Percentiles rank a stretch among this genome's conserved stretches.
Conservation (phyloP, 2,329 filamentous ascomycete genomes). For the Alternaria brassicae region DNA sequence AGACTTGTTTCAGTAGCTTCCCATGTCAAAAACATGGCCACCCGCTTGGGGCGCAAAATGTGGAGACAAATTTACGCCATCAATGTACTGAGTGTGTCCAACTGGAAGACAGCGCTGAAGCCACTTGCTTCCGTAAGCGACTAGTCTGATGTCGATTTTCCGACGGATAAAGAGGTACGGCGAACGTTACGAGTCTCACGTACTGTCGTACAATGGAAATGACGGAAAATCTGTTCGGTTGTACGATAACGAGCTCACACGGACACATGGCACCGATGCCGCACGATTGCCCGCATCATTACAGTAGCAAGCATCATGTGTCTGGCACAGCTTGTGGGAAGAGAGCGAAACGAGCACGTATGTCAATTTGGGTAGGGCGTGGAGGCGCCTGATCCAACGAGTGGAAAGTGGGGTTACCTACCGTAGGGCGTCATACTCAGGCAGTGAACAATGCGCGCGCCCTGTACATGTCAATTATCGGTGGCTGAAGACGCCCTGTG, state of each 20-base stretch:
- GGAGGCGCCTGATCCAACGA: background rate
- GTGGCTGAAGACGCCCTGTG: background rate
- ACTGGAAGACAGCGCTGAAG: background rate
- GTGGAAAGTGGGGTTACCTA: conserved; percentile 3
- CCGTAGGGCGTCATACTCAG: too few species aligned
- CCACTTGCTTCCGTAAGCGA: background rate
- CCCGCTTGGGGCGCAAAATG: background rate
- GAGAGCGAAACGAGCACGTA: background rate
- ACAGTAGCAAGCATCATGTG: background rate
- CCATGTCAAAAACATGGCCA: background rate
- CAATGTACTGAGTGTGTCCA: background rate
- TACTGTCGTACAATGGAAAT: background rate
- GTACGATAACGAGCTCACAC: background rate
- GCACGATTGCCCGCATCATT: background rate
- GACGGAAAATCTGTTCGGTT: background rate
- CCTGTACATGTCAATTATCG: conserved; percentile 13
- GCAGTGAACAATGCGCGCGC: conserved; percentile 5
- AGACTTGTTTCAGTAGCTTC: conserved; percentile 2
- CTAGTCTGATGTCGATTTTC: background rate
- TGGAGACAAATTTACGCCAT: conserved; percentile 1
- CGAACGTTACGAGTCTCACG: background rate
- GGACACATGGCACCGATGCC: background rate
- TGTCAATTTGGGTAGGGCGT: conserved; percentile 4
- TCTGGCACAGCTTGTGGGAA: background rate
- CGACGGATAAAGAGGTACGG: background rate